Evolutionary conservation across 2,329 filamentous ascomycete species (phyloP), one percentile per base, ranked within the genome.

Genomic region (Tolypocladium nubicola): DNA sequence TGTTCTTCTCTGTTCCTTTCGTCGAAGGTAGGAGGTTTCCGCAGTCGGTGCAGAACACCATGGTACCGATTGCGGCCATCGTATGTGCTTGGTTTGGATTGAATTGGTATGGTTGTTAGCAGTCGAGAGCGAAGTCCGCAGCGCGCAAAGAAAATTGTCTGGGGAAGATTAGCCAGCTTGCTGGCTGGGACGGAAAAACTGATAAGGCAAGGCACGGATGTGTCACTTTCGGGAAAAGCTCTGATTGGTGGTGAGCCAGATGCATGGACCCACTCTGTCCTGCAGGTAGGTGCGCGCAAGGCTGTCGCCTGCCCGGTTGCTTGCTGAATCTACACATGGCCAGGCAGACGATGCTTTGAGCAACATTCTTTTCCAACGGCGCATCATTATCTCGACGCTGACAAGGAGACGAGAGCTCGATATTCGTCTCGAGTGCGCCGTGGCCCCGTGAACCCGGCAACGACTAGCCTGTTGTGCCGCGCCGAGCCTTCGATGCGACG

Each of bases 21-120:
- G 89, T 90, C 55, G 87, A 82, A 56, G 94, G 90, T 45, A 97
- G 78, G 4, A 97, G 80, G 70, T 96, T 96, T 60, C 93, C 93
- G 72, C 93, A 97, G 70, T 92, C 89, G 56, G 82, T 89, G 77
- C 93, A 97, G 73, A 97, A 97, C 40, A 96, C 86, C 45, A 97
- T 79, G 55, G 91, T 93, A 57, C 91, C 93, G 63, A 97, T 91
- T 21, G 89, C 86, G 62, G 92, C 85, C 93, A 97, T 97, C 58
- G 63, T 61, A 47, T 56, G 50, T 55, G 52, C 61, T 57, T 60
- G 30, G 30, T 14, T 6, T 21, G 30, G 30, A 19, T 21, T 21
- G 8, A 21, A 43, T 11, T 4, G 23, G 19, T 21, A 16, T 50
- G 30, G 19, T 35, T 21, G 33, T 35, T 10, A 13, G 35, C 4